Conservation (phyloP, 2,329 filamentous ascomycete species). For the Cladosporium oxysporum region DNA sequence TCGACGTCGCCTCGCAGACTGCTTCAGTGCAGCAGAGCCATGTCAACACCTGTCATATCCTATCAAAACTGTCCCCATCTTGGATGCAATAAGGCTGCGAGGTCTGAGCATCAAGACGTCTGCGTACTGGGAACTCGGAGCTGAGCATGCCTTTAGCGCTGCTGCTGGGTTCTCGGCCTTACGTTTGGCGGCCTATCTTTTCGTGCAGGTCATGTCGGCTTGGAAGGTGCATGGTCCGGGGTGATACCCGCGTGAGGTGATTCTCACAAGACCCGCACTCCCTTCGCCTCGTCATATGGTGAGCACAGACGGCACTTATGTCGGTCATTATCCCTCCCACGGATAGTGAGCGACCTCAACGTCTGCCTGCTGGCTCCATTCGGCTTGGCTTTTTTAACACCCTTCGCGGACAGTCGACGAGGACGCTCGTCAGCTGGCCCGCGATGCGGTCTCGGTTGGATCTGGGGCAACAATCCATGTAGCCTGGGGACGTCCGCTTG, state of each 20-base stretch:
- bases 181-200: not conserved
- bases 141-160: not conserved
- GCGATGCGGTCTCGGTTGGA: not conserved
- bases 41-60: not conserved
- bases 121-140: not conserved
- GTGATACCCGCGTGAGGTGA: too few relatives aligned
- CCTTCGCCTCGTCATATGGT: not conserved
- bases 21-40: slow-evolving; percentile 7
- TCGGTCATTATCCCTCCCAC: too few relatives aligned
- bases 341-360: not conserved
- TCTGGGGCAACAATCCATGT: not conserved
- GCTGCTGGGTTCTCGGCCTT: not conserved
- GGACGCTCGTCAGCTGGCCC: not conserved
- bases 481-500: not conserved
- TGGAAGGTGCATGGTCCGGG: too few relatives aligned
- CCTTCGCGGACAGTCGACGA: not conserved
- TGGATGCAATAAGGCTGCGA: not conserved
- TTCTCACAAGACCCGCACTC: too few relatives aligned
- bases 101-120: not conserved
- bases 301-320: not conserved
- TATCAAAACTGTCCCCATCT: not conserved
- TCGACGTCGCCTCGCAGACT: not conserved
- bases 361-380: not conserved
- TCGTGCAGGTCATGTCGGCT: not conserved
- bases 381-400: not conserved